phyloP scores from a whole-genome alignment of 2,329 filamentous ascomycete species.

The Penicillium sp. region DNA sequence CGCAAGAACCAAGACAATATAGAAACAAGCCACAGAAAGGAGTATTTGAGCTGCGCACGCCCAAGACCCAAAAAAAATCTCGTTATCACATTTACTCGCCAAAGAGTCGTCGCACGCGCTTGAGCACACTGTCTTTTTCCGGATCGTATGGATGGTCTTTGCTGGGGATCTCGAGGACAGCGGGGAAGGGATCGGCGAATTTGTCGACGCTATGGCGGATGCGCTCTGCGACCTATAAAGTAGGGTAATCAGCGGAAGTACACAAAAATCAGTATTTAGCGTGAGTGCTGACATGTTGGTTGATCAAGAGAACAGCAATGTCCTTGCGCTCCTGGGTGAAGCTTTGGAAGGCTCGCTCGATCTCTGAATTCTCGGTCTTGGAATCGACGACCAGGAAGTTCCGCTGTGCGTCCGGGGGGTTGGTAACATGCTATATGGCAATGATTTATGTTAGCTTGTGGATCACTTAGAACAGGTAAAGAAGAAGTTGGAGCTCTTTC shows the following conservation, averaged over 20 bases:
- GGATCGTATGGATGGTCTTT: slow-evolving; percentile 99
- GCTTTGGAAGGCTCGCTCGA: slow-evolving; percentile 82
- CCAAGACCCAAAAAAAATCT: slow-evolving; percentile 2
- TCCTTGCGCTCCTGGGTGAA: slow-evolving; percentile 91
- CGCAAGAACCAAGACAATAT: slow-evolving; percentile 3
- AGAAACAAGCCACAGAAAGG: slow-evolving; percentile 4
- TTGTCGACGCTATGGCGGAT: slow-evolving; percentile 87
- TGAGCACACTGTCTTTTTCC: slow-evolving; percentile 95
- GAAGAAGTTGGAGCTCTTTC: neutral
- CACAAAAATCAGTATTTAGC: neutral
- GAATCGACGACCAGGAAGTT: slow-evolving; percentile 95
- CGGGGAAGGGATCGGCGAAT: slow-evolving; percentile 93
- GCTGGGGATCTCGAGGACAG: slow-evolving; percentile 91
- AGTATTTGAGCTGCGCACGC: slow-evolving; percentile 3
- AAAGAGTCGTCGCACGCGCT: slow-evolving; percentile 70
- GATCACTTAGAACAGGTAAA: neutral
- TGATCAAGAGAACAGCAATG: slow-evolving; percentile 93
- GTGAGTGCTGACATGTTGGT: slow-evolving; percentile 71
- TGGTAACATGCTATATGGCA: slow-evolving; percentile 70
- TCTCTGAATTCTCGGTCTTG: slow-evolving; percentile 83
- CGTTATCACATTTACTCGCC: slow-evolving; percentile 45
- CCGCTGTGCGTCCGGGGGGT: slow-evolving; percentile 82
- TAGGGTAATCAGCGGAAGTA: neutral
- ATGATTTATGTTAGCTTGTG: neutral
- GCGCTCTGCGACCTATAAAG: slow-evolving; percentile 72